These are phyloP conservation scores for Heterobasidion occidentale DNA, from an alignment of 1,284 basidiomycete species.

Conservation along the genomic window DNA sequence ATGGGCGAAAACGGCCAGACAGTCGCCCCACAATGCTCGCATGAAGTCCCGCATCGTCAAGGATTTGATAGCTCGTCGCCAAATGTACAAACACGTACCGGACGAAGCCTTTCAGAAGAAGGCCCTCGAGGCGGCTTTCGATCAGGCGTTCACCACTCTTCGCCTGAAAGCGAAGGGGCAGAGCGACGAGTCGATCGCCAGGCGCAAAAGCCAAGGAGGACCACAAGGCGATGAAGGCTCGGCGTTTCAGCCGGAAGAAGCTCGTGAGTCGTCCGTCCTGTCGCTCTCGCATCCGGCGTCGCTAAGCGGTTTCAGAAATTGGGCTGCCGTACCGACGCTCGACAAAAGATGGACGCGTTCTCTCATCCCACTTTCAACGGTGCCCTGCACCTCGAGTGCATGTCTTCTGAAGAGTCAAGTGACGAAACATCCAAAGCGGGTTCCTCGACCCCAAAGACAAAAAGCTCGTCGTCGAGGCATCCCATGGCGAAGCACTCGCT, in stretches of 20 bases:
- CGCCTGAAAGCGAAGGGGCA: conserved; percentile 59
- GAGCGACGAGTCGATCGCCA: conserved; percentile 36
- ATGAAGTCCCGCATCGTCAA: conserved; percentile 59
- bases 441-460: conserved; percentile 14
- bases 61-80: conserved; percentile 48
- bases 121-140: conserved; percentile 53
- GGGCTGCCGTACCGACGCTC: conserved; percentile 46
- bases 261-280: conserved; percentile 31
- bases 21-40: conserved; percentile 59
- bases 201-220: conserved; percentile 44
- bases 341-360: conserved; percentile 42
- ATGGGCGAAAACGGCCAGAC: conserved; percentile 66
- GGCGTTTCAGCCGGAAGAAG: conserved; percentile 53
- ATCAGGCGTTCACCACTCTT: conserved; percentile 61
- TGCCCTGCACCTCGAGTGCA: conserved; percentile 63
- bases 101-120: conserved; percentile 60
- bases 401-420: conserved; percentile 73
- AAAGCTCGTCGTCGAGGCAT: conserved; percentile 39
- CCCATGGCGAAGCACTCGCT: conserved; percentile 57
- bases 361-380: conserved; percentile 57
- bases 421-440: conserved; percentile 31
- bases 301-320: conserved; percentile 45
- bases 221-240: conserved; percentile 47
- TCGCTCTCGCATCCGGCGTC: neutral
- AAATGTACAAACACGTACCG: conserved; percentile 51